Base-by-base conservation (phyloP, 495 filamentous ascomycete species). In the Letharia lupina region DNA sequence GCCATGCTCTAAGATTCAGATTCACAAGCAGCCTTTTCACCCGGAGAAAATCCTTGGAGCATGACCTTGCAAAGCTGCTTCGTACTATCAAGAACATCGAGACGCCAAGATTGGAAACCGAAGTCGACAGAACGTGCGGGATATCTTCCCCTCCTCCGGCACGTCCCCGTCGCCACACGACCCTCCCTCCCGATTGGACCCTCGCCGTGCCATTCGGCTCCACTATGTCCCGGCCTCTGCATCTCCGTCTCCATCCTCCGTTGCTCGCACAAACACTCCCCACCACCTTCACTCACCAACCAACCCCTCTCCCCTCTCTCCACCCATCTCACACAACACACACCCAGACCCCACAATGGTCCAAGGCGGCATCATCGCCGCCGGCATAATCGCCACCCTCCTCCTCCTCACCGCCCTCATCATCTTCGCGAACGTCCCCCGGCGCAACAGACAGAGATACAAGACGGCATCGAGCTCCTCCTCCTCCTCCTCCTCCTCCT, bases 321-420 rank as follows among this genome's bases (percentile, higher is more conserved):
- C 23, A 2, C 28, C 50, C n/a, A 52, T 52, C 48, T 54, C 11
- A 13, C 28, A 54, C 11, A 31, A 13, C 3, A 12, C 3, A 12
- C 50, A 15, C n/a, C 23, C 12, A 54, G 1, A 4, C 11, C 50
- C 28, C 12, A 18, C 9, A 33, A 54, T 54, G 50, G 50, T 54
- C 28, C 50, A 54, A 54, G 50, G 23, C 28, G 50, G 23, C n/a
- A 54, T 54, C 50, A 54, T 54, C 28, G 50, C 50, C 50, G 50
- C 50, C 4, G 10, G 23, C 28, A 5, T 54, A 12, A 54, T 33
- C n/a, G 50, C 50, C 28, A 54, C 50, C 23, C 1, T 33, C 28
- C 50, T 54, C 50, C 50, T 54, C 50, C 50, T 54, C 50, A 16
- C 7, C 8, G 50, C 50, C 50, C 1, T 54, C 50, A 54, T 54